phyloP scores from a whole-genome alignment of 2,329 filamentous ascomycete species.

The Pyrenophora seminiperda region DNA sequence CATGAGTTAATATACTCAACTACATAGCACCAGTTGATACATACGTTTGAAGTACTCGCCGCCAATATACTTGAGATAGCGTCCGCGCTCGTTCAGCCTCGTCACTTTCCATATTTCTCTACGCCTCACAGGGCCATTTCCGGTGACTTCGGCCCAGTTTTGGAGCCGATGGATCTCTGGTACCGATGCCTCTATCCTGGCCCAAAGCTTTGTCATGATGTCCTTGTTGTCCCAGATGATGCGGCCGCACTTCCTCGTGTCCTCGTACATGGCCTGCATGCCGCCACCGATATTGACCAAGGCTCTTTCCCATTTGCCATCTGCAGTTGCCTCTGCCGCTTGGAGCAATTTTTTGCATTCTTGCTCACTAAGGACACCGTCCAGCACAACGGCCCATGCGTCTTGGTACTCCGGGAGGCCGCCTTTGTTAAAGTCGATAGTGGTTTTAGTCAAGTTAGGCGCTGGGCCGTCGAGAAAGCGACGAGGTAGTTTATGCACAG shows the following conservation, averaged over 20 bases:
- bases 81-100: slow-evolving; percentile 72
- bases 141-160: slow-evolving; percentile 49
- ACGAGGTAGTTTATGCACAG: slow-evolving; percentile 50
- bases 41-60: slow-evolving; percentile 72
- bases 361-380: slow-evolving; percentile 64
- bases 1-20: slow-evolving; percentile 17
- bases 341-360: slow-evolving; percentile 61
- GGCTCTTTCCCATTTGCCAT: slow-evolving; percentile 66
- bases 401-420: slow-evolving; percentile 59
- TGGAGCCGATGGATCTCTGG: slow-evolving; percentile 56
- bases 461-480: slow-evolving; percentile 56
- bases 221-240: slow-evolving; percentile 74
- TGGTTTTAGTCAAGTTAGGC: slow-evolving; percentile 53
- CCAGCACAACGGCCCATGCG: slow-evolving; percentile 65
- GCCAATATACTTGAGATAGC: slow-evolving; percentile 73
- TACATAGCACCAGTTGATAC: neutral
- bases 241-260: slow-evolving; percentile 72
- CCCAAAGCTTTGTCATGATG: slow-evolving; percentile 67
- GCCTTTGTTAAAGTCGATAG: slow-evolving; percentile 59
- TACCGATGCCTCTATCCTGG: slow-evolving; percentile 56
- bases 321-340: slow-evolving; percentile 38
- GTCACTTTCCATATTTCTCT: slow-evolving; percentile 52
- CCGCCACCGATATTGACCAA: slow-evolving; percentile 70
- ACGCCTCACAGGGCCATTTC: slow-evolving; percentile 51
- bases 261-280: slow-evolving; percentile 60